Evolutionary conservation across 331 rosid genomes (phyloP).

Genomic region (Pyrus hybrid): DNA sequence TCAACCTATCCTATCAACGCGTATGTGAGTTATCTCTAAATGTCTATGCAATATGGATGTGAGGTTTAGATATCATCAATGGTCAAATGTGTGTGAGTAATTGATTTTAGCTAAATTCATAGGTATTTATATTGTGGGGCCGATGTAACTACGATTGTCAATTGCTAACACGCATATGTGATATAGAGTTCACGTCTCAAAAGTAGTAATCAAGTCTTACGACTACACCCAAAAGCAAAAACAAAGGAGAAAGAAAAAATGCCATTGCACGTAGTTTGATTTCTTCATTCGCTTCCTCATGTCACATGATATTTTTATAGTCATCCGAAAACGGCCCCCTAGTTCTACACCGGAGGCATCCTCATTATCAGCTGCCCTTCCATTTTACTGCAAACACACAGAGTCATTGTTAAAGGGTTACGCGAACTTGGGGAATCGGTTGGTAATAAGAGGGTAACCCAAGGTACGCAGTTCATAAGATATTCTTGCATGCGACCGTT

Average conservation of each 20-base stretch:
- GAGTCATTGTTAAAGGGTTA: background rate
- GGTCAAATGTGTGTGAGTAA: background rate
- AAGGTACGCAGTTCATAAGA: too few species aligned
- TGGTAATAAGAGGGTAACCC: background rate
- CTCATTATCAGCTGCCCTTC: constrained; percentile 58
- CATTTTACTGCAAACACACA: constrained; percentile 43
- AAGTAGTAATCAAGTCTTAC: background rate
- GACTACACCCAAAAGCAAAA: background rate
- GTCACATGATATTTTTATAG: background rate
- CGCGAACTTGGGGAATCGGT: background rate
- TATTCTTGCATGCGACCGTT: too few species aligned
- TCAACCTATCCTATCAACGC: too few species aligned
- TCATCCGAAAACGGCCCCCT: background rate
- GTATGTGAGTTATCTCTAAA: background rate
- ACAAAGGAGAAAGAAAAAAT: background rate
- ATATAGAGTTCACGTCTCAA: background rate
- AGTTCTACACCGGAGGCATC: constrained; percentile 61
- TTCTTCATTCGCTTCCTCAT: background rate
- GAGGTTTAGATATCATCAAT: background rate
- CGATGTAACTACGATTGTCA: background rate
- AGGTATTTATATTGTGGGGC: too few species aligned
- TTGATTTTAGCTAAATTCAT: background rate
- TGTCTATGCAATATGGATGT: background rate
- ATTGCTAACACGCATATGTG: background rate
- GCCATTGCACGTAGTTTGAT: background rate